Conservation (phyloP, 495 filamentous ascomycete genomes). For the Glutinoglossum americanum region DNA sequence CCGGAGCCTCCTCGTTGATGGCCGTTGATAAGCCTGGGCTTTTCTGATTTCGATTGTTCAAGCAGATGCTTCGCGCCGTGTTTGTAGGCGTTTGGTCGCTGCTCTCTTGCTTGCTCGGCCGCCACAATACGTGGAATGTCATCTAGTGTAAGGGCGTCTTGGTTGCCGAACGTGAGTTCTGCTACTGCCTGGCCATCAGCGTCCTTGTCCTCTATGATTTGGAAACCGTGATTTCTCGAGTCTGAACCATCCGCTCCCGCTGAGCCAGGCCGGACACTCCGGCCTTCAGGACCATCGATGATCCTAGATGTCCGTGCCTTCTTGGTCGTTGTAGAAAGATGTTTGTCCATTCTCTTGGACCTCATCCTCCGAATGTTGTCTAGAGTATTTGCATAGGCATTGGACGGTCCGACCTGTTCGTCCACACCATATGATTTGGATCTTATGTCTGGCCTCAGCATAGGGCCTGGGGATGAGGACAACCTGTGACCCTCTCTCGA, state of each 20-base stretch:
- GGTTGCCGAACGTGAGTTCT: slow-evolving; percentile 66
- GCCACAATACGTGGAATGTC: slow-evolving; percentile 96
- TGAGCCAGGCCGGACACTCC: slow-evolving; percentile 55
- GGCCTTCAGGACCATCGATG: slow-evolving; percentile 73
- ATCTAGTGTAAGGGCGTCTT: slow-evolving; percentile 80
- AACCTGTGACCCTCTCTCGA: slow-evolving; percentile 39
- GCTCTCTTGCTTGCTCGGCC: slow-evolving; percentile 82
- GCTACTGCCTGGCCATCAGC: slow-evolving; percentile 46
- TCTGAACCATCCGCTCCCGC: slow-evolving; percentile 44
- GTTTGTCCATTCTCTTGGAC: slow-evolving; percentile 83
- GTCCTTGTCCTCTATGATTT: slow-evolving; percentile 77
- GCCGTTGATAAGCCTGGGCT: slow-evolving; percentile 46
- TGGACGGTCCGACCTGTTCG: slow-evolving; percentile 31
- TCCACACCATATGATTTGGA: slow-evolving; percentile 50
- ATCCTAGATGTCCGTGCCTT: slow-evolving; percentile 81
- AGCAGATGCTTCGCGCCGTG: slow-evolving; percentile 60
- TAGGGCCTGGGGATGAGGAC: slow-evolving; percentile 16
- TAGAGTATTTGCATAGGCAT: slow-evolving; percentile 85
- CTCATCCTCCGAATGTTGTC: slow-evolving; percentile 81
- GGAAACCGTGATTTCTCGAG: slow-evolving; percentile 35
- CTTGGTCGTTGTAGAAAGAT: slow-evolving; percentile 74
- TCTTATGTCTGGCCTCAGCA: slow-evolving; percentile 41
- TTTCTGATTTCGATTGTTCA: slow-evolving; percentile 29
- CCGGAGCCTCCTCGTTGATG: slow-evolving; percentile 42
- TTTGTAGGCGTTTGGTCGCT: slow-evolving; percentile 62